phyloP scores from a whole-genome alignment of 805 yeast genomes.

The Zygoascus flipseniorum region DNA sequence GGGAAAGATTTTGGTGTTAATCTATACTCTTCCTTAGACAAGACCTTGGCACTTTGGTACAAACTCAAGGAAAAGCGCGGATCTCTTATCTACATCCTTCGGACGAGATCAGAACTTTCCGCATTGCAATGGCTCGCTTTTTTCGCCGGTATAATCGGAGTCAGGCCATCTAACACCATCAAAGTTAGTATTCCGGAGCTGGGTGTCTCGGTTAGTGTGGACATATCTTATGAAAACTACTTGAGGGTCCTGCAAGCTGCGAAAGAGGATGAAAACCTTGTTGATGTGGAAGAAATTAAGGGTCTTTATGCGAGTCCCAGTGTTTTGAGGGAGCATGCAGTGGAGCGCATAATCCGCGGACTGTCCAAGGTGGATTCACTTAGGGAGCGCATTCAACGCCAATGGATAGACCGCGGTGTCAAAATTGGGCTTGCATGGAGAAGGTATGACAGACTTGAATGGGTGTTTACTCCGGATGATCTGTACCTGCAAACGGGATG shows the following conservation, averaged over 20 bases:
- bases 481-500: constrained; percentile 36
- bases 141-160: constrained; percentile 40
- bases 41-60: constrained; percentile 49
- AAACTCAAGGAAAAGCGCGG: constrained; percentile 12
- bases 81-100: constrained; percentile 42
- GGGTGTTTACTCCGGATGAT: constrained; percentile 44
- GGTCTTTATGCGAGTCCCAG: constrained; percentile 8
- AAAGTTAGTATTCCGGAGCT: constrained; percentile 39
- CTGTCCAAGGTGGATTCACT: constrained; percentile 21
- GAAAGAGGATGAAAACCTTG: constrained; percentile 1
- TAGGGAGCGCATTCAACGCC: constrained; percentile 5
- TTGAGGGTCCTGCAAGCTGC: constrained; percentile 3
- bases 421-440: constrained; percentile 52
- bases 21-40: constrained; percentile 61
- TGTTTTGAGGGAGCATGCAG: constrained; percentile 24
- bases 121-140: constrained; percentile 60
- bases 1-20: constrained; percentile 33
- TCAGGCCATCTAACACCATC: constrained; percentile 23
- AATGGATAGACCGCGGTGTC: constrained; percentile 9
- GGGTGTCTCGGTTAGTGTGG: constrained; percentile 37
- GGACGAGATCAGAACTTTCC: constrained; percentile 43
- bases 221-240: constrained; percentile 33
- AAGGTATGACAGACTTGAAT: constrained; percentile 67
- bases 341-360: constrained; percentile 30
- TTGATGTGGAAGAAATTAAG: constrained; percentile 3